Percentiles rank a stretch among this genome's conserved stretches.
These are phyloP conservation scores for barrel medic (Medicago truncatula) DNA, from an alignment of 306 rosid species.

Conservation along the genomic window MtrunA17r5.0-ANR NC_053048.1:49859501-49860000, in stretches of 20 bases:
- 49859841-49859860: neutral
- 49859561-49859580: conserved; percentile 76
- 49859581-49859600: conserved; percentile 63
- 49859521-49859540: conserved; percentile 79
- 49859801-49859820: conserved; percentile 16
- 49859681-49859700: neutral
- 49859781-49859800: conserved; percentile 84
- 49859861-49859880: neutral
- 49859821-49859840: neutral
- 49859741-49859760: conserved; percentile 72
- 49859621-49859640: conserved; percentile 28
- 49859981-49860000: too few species aligned
- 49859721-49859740: conserved; percentile 75
- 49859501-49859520: conserved; percentile 90
- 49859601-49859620: conserved; percentile 69
- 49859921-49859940: too few species aligned
- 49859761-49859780: conserved; percentile 74
- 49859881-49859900: too few species aligned
- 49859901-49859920: too few species aligned
- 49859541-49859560: conserved; percentile 88
- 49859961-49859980: too few species aligned
- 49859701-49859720: conserved; percentile 82
- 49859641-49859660: conserved; percentile 14
- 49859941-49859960: too few species aligned
- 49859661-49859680: neutral